These are phyloP conservation scores for Ceratobasidium sp. DNA, from an alignment of 1,284 basidiomycete species.

Conservation along the genomic window DNA sequence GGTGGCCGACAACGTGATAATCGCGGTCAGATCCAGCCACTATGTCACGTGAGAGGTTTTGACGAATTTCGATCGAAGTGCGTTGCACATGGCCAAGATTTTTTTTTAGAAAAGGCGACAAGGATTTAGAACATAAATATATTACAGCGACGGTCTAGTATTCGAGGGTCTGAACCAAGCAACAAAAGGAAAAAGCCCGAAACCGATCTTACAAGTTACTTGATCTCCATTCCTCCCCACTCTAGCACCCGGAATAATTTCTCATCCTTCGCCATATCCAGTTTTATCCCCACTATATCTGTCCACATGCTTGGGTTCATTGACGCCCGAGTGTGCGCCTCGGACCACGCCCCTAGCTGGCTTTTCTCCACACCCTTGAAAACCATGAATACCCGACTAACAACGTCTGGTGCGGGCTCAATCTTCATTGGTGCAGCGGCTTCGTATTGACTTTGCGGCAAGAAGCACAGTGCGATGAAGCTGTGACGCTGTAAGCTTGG, in stretches of 20 bases:
- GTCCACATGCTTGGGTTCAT: conserved; percentile 42
- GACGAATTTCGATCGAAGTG: too few relatives aligned
- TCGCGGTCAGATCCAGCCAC: too few relatives aligned
- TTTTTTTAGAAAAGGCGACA: too few relatives aligned
- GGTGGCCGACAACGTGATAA: too few relatives aligned
- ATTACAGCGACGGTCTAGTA: too few relatives aligned
- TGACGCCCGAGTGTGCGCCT: conserved; percentile 42
- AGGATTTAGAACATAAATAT: too few relatives aligned
- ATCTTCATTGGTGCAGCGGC: conserved; percentile 52
- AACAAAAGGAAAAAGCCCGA: too few relatives aligned
- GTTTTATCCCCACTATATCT: conserved; percentile 47
- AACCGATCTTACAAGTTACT: too few relatives aligned
- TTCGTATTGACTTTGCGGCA: conserved; percentile 55
- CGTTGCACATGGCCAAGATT: too few relatives aligned
- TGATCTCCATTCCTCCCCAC: conserved; percentile 53
- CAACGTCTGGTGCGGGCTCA: conserved; percentile 54
- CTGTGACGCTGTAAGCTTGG: conserved; percentile 51
- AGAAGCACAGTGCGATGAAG: conserved; percentile 56
- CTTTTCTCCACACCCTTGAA: conserved; percentile 52
- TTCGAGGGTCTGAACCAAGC: too few relatives aligned
- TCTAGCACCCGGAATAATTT: conserved; percentile 51
- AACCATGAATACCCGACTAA: conserved; percentile 58
- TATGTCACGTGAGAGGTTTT: too few relatives aligned
- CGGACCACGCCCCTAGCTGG: conserved; percentile 45
- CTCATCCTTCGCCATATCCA: conserved; percentile 42